phyloP scores from a whole-genome alignment of 2,329 filamentous ascomycete genomes.

The Teratosphaeria epicoccoides region DNA sequence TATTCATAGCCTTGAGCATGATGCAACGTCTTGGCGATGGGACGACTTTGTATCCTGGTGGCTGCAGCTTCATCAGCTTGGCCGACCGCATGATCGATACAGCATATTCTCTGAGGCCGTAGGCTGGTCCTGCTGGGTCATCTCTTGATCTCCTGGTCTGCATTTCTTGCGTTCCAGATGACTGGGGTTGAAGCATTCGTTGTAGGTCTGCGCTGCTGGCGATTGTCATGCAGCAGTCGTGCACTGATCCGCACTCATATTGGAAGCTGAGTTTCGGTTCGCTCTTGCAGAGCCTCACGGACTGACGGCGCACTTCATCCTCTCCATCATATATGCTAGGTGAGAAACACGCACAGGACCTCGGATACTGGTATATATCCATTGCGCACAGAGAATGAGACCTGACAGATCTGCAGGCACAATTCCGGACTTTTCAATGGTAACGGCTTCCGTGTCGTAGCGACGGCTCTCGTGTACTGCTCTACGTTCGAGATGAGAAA shows the following conservation, averaged over 20 bases:
- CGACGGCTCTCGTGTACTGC: slow-evolving; percentile 33
- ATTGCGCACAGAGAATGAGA: background rate
- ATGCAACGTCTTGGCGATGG: slow-evolving; percentile 68
- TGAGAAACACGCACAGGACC: slow-evolving; percentile 19
- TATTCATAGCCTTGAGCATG: slow-evolving; percentile 54
- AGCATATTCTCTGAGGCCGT: slow-evolving; percentile 57
- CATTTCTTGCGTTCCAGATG: slow-evolving; percentile 28
- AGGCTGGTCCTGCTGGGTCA: slow-evolving; percentile 60
- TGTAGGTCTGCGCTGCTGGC: slow-evolving; percentile 27
- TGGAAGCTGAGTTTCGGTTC: slow-evolving; percentile 19
- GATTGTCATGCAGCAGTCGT: background rate
- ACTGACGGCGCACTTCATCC: slow-evolving; percentile 30
- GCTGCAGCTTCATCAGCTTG: slow-evolving; percentile 60
- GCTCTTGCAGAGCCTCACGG: slow-evolving; percentile 31
- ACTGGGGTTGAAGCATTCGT: slow-evolving; percentile 33
- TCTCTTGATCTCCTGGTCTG: slow-evolving; percentile 35
- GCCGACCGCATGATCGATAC: slow-evolving; percentile 62
- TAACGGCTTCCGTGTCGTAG: slow-evolving; percentile 32
- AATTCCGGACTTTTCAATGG: slow-evolving; percentile 30
- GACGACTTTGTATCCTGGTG: slow-evolving; percentile 61
- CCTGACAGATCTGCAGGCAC: slow-evolving; percentile 2
- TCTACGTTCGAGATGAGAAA: too few relatives aligned
- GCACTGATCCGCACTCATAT: background rate
- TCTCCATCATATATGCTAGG: slow-evolving; percentile 31
- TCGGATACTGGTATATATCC: slow-evolving; percentile 23